Conservation (phyloP, 495 filamentous ascomycete genomes). For the Cladorrhinum samala region DNA sequence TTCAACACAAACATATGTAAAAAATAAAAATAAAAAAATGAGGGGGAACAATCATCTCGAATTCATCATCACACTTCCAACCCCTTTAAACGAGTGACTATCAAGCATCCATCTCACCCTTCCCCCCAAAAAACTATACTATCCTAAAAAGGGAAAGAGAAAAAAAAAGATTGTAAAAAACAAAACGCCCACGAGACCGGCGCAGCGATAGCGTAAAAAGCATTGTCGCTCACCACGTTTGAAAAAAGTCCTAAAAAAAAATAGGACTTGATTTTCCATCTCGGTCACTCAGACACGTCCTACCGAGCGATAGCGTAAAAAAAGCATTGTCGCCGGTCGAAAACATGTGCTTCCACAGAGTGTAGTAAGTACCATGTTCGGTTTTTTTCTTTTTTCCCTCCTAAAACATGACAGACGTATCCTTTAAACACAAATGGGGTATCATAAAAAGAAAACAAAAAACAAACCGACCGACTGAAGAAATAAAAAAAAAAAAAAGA, state of each 20-base stretch:
- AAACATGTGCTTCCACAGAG: too few relatives aligned
- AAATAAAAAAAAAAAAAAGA: conserved; percentile 11
- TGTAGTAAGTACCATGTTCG: background rate
- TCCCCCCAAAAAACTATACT: too few relatives aligned
- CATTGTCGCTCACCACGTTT: background rate
- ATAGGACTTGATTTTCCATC: background rate
- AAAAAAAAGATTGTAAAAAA: too few relatives aligned
- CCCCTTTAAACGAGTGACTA: too few relatives aligned
- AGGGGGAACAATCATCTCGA: too few relatives aligned
- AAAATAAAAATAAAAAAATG: too few relatives aligned
- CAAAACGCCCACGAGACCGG: conserved; percentile 4
- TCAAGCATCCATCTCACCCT: too few relatives aligned
- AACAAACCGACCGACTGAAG: conserved; percentile 11
- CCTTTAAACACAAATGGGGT: conserved; percentile 54
- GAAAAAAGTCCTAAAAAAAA: background rate
- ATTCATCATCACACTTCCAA: too few relatives aligned
- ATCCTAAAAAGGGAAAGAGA: too few relatives aligned
- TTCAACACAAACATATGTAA: too few relatives aligned
- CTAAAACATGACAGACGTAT: conserved; percentile 39
- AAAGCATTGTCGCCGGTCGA: conserved; percentile 3
- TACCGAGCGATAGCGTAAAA: conserved; percentile 6
- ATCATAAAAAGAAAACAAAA: conserved; percentile 38
- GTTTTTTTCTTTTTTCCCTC: background rate
- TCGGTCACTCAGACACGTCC: conserved; percentile 4
- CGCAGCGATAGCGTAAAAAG: conserved; percentile 5